phyloP scores from a whole-genome alignment of 495 filamentous ascomycete genomes.

The Neurospora cerealis region DNA sequence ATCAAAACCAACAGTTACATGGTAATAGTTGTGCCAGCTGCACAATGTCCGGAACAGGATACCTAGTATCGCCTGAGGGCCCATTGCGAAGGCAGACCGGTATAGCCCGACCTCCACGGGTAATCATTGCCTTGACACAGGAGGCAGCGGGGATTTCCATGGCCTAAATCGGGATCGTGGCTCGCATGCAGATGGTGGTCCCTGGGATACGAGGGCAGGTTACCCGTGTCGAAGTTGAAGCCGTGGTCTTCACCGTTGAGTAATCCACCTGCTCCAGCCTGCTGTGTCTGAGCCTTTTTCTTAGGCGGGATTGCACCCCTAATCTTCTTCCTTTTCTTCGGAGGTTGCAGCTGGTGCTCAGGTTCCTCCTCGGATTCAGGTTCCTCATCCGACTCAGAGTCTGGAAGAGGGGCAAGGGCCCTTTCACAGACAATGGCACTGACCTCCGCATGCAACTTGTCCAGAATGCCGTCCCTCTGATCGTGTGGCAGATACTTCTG shows the following conservation, averaged over 20 bases:
- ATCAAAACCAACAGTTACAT: too few species aligned
- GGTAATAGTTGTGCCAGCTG: too few species aligned
- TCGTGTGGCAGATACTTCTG: background rate
- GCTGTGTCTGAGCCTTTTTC: background rate
- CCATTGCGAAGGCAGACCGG: background rate
- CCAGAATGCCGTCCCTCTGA: background rate
- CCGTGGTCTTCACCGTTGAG: background rate
- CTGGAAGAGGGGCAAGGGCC: fast-evolving
- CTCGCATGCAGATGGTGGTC: fast-evolving
- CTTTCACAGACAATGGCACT: background rate
- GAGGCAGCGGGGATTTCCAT: background rate
- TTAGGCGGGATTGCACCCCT: background rate
- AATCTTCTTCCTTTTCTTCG: background rate
- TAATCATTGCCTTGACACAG: background rate
- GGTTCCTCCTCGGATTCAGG: background rate
- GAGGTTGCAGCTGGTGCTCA: background rate
- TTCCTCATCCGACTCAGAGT: too few species aligned
- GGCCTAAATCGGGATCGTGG: background rate
- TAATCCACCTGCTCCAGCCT: background rate
- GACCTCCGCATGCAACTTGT: background rate
- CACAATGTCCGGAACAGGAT: background rate
- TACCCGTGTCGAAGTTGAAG: background rate
- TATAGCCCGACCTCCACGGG: background rate
- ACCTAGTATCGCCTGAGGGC: background rate
- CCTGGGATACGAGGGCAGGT: background rate